Conservation (phyloP, 805 yeast species). For the Suhomyces sp. region DNA sequence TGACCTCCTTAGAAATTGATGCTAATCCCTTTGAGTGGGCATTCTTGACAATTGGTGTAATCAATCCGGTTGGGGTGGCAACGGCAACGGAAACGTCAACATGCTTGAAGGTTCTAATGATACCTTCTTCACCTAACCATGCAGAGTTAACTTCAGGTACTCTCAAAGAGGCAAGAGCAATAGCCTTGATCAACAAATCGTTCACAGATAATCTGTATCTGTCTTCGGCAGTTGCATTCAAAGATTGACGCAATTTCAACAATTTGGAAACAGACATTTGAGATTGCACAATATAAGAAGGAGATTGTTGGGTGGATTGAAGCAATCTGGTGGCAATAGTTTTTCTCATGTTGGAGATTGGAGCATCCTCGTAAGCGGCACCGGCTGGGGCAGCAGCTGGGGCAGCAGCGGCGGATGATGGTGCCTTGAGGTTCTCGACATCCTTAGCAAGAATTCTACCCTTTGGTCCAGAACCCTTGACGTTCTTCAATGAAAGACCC, state of each 20-base stretch:
- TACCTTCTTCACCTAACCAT: constrained; percentile 86
- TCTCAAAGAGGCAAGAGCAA: constrained; percentile 83
- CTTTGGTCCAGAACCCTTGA: constrained; percentile 91
- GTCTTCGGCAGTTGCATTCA: constrained; percentile 83
- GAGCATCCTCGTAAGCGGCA: constrained; percentile 74
- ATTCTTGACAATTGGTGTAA: constrained; percentile 91
- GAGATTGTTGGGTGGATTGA: constrained; percentile 81
- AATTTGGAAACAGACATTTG: constrained; percentile 84
- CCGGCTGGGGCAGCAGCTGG: constrained; percentile 51
- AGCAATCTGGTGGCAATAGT: constrained; percentile 87
- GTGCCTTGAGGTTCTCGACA: constrained; percentile 66
- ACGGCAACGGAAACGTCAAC: constrained; percentile 99
- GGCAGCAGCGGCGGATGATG: constrained; percentile 42
- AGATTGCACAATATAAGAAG: constrained; percentile 90
- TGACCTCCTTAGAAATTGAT: constrained; percentile 76
- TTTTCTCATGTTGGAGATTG: constrained; percentile 89
- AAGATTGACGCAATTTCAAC: constrained; percentile 85
- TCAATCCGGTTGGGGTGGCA: constrained; percentile 95
- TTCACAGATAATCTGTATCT: constrained; percentile 89
- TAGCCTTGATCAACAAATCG: constrained; percentile 91
- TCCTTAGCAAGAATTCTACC: constrained; percentile 94
- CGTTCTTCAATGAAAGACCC: constrained; percentile 81
- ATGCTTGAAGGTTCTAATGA: constrained; percentile 85
- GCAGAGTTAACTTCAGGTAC: constrained; percentile 94
- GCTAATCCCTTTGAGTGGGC: constrained; percentile 88